phyloP scores from a whole-genome alignment of 192 early-diverging fungal species.

The Entrophospora sp. region DNA sequence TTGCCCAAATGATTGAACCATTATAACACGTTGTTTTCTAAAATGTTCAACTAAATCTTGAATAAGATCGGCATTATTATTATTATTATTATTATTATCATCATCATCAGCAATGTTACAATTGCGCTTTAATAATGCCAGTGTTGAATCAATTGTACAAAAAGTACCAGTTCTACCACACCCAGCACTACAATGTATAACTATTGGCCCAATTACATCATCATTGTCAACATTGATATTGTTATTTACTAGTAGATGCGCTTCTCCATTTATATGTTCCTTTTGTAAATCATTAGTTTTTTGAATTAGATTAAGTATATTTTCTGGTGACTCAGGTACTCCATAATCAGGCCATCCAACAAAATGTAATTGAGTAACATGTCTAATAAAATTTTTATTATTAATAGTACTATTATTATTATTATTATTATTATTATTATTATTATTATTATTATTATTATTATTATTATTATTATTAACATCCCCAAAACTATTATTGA shows the following conservation, averaged over 20 bases:
- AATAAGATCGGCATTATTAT: slow-evolving; percentile 44
- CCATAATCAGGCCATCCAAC: slow-evolving; percentile 87
- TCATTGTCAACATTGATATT: not conserved
- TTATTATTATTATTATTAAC: too few species aligned
- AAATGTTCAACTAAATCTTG: slow-evolving; percentile 53
- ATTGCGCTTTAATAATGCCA: slow-evolving; percentile 15
- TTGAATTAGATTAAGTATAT: slow-evolving; percentile 51
- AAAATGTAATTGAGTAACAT: slow-evolving; percentile 78
- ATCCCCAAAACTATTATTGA: too few species aligned
- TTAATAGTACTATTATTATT: slow-evolving; percentile 39
- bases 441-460: too few species aligned
- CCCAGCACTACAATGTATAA: slow-evolving; percentile 51
- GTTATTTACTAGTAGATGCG: slow-evolving; percentile 13
- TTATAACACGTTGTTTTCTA: slow-evolving; percentile 66
- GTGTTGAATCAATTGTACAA: slow-evolving; percentile 46
- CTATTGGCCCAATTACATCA: slow-evolving; percentile 25
- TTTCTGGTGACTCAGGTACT: slow-evolving; percentile 57
- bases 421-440: too few species aligned
- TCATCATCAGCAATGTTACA: too few species aligned
- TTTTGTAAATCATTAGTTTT: too few species aligned
- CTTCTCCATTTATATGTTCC: too few species aligned
- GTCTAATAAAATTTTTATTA: slow-evolving; percentile 35
- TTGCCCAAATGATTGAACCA: slow-evolving; percentile 79
- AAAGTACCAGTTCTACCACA: slow-evolving; percentile 55
- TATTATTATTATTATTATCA: too few species aligned